A percentile compares a stretch with the other conserved stretches of the same genome.
Evolutionary conservation across 2,329 filamentous ascomycete genomes (phyloP).

Genomic region (Cercospora zeina): DNA sequence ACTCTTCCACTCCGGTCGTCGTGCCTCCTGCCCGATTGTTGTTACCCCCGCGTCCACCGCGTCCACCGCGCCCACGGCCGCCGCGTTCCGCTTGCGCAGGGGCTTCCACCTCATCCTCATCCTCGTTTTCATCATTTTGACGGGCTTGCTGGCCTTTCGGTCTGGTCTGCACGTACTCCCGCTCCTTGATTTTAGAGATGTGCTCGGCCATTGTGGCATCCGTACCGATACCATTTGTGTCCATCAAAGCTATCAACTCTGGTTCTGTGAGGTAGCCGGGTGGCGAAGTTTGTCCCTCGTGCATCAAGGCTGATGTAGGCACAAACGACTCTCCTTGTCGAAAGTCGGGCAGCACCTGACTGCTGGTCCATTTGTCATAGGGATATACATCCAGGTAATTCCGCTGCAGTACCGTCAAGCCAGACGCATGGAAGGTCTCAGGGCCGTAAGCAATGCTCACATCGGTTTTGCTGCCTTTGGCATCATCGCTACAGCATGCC

Average conservation of each 20-base stretch:
- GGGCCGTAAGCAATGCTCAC: conserved; percentile 81
- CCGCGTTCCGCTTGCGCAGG: conserved; percentile 43
- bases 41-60: conserved; percentile 53
- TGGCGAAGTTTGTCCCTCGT: conserved; percentile 82
- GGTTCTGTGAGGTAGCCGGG: conserved; percentile 91
- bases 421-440: conserved; percentile 78
- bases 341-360: conserved; percentile 77
- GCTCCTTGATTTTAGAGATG: conserved; percentile 89
- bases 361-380: conserved; percentile 95
- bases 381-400: conserved; percentile 96
- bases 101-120: conserved; percentile 39
- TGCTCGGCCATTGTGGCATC: conserved; percentile 99
- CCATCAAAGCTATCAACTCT: conserved; percentile 94
- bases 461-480: conserved; percentile 80
- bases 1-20: conserved; percentile 67
- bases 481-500: conserved; percentile 93
- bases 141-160: conserved; percentile 43
- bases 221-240: conserved; percentile 96
- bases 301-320: conserved; percentile 84
- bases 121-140: conserved; percentile 34
- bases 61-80: conserved; percentile 42
- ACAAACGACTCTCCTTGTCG: conserved; percentile 77
- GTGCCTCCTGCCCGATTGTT: conserved; percentile 50
- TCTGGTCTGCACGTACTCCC: conserved; percentile 77
- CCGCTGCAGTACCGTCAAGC: conserved; percentile 78